Evolutionary conservation across 139 green algal species (phyloP).

Genomic region (Micractinium sp.): DNA sequence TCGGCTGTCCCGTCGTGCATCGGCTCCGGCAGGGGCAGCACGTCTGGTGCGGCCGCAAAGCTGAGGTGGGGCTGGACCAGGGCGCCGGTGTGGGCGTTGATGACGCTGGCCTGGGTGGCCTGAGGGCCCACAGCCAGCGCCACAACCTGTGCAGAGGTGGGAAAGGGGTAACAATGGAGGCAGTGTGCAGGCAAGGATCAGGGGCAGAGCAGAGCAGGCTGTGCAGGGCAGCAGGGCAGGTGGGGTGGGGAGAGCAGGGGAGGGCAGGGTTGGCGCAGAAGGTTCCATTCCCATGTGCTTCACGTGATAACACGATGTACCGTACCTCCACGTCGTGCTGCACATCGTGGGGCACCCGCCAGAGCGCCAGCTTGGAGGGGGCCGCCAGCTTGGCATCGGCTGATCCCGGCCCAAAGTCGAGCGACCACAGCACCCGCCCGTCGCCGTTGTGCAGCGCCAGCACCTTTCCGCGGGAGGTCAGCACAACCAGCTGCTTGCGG

Average conservation of each 20-base stretch:
- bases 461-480: conserved; percentile 64
- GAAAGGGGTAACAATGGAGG: background rate
- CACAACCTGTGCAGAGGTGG: conserved; percentile 42
- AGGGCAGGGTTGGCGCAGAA: too few relatives aligned
- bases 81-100: conserved; percentile 68
- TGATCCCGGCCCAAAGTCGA: conserved; percentile 8
- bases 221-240: background rate
- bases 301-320: too few relatives aligned
- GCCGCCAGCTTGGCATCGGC: background rate
- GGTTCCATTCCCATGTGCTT: too few relatives aligned
- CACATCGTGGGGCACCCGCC: conserved; percentile 73
- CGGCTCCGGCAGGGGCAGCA: conserved; percentile 56
- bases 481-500: conserved; percentile 43
- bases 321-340: conserved; percentile 43
- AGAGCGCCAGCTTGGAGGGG: conserved; percentile 47
- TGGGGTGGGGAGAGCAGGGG: too few relatives aligned
- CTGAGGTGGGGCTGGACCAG: conserved; percentile 24
- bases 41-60: conserved; percentile 13
- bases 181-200: too few relatives aligned
- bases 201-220: background rate
- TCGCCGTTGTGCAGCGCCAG: conserved; percentile 91
- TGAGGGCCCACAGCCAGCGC: conserved; percentile 36
- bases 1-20: conserved; percentile 56
- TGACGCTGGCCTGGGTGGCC: conserved; percentile 20
- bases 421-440: conserved; percentile 82